A percentile compares a stretch with the other conserved stretches of the same genome.
phyloP scores from a whole-genome alignment of 306 rosid species.

The Trifolium repens region DNA sequence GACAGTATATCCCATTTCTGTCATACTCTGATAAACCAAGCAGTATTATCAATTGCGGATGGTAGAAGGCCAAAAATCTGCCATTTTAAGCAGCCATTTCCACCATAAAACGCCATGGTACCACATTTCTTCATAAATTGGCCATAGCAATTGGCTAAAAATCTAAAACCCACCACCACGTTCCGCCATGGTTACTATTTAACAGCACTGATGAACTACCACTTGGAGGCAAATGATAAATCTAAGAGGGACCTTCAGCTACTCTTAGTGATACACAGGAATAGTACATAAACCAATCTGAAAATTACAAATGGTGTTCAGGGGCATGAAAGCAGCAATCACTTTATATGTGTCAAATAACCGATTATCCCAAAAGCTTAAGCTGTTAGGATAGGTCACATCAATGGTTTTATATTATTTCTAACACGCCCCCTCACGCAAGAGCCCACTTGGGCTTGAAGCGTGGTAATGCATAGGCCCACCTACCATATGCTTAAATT shows the following conservation, averaged over 20 bases:
- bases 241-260: constrained; percentile 26
- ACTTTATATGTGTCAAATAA: constrained; percentile 6
- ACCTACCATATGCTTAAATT: no score
- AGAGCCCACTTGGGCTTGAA: no score
- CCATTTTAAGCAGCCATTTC: not conserved
- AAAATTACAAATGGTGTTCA: constrained; percentile 29
- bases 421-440: no score
- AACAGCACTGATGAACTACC: constrained; percentile 8
- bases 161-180: not conserved
- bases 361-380: no score
- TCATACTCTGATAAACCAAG: constrained; percentile 15
- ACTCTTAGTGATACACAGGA: constrained; percentile 24
- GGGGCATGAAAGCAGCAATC: constrained; percentile 34
- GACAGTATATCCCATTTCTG: not conserved
- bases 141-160: not conserved
- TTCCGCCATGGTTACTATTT: not conserved
- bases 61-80: not conserved
- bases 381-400: no score
- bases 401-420: no score
- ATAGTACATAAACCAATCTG: constrained; percentile 31
- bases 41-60: not conserved
- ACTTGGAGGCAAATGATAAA: constrained; percentile 20
- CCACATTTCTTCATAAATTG: not conserved
- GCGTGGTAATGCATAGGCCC: no score
- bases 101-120: not conserved